phyloP scores from a whole-genome alignment of 2,329 filamentous ascomycete genomes.

The Ceratocystis variospora region DNA sequence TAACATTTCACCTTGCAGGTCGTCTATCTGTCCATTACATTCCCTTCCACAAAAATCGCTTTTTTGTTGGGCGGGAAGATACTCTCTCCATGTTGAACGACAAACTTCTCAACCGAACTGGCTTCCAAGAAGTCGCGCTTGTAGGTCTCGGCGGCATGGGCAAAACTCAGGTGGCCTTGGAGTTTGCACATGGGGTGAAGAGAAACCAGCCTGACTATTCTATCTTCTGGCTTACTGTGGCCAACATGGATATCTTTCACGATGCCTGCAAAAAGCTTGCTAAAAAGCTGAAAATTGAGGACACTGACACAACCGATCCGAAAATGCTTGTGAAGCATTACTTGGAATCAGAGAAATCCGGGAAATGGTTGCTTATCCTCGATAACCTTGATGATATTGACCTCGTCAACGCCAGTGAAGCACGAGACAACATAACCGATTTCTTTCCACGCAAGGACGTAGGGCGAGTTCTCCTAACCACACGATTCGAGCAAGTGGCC shows the following conservation, averaged over 20 bases:
- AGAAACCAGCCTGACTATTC: background rate
- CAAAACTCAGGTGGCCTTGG: background rate
- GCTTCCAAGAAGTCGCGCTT: background rate
- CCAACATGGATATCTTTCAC: background rate
- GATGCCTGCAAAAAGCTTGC: background rate
- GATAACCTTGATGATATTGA: constrained; percentile 22
- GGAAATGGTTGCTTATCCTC: constrained; percentile 22
- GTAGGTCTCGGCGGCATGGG: background rate
- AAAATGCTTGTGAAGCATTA: constrained; percentile 18
- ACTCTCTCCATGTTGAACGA: background rate
- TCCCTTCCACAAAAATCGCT: background rate
- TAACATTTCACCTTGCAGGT: background rate
- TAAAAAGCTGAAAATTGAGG: background rate
- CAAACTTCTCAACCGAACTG: background rate
- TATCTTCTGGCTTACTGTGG: constrained; percentile 3
- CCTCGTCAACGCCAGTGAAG: background rate
- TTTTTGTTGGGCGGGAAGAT: background rate
- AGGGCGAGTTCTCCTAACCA: constrained; percentile 14
- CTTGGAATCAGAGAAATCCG: constrained; percentile 20
- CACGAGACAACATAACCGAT: constrained; percentile 3
- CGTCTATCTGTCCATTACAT: background rate
- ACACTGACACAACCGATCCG: background rate
- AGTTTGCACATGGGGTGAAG: background rate
- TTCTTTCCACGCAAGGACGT: constrained; percentile 24
- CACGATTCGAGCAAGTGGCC: background rate